Evolutionary conservation across 2,329 filamentous ascomycete species (phyloP), one percentile per base, ranked within the genome.

Genomic region (Venturia oleaginea): DNA sequence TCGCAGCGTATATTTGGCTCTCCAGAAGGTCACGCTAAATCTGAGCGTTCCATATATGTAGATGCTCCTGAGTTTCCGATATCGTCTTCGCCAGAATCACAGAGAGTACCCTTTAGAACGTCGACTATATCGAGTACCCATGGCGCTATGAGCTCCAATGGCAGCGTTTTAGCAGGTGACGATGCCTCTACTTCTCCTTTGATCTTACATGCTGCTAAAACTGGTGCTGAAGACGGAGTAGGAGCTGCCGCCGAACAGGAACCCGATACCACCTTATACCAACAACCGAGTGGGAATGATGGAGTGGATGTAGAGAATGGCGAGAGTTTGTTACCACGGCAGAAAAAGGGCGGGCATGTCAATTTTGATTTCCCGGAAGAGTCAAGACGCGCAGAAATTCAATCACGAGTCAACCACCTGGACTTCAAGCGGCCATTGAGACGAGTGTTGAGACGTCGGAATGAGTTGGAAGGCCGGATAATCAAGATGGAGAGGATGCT

Each of bases 401-500:
- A 57, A 74, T 73, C 63, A 75, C 76, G 8, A 75, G 74, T 63
- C 70, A 74, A 4, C 75, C 78, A 65, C 72, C 75, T 69, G 72
- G 71, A 15, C 70, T 74, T 13, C 72, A 73, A 67, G 72, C 71
- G 30, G 70, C 74, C 54, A 15, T 61, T 32, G 38, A 59, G 54
- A 51, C 51, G 46, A 37, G 62, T 51, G 24, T 38, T 63, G n/a
- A 7, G 40, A 32, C 40, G 61, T 10, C 46, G 54, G 51, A 48
- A 15, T 4, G 34, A 34, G 17, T 59, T 77, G 61, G 81, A 85
- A 68, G 86, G 86, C 5, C 81, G 86, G 66, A 83, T 88, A 62
- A 76, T 88, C 65, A 87, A 87, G 72, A 85, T 86, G 73, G 85
- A 88, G 70, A 84, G 82, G 66, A 89, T 89, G 86, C 80, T 89